Evolutionary conservation across 2,329 filamentous ascomycete genomes (phyloP), one percentile per base, ranked within the genome.

Genomic region (Periconia macrospinosa): DNA sequence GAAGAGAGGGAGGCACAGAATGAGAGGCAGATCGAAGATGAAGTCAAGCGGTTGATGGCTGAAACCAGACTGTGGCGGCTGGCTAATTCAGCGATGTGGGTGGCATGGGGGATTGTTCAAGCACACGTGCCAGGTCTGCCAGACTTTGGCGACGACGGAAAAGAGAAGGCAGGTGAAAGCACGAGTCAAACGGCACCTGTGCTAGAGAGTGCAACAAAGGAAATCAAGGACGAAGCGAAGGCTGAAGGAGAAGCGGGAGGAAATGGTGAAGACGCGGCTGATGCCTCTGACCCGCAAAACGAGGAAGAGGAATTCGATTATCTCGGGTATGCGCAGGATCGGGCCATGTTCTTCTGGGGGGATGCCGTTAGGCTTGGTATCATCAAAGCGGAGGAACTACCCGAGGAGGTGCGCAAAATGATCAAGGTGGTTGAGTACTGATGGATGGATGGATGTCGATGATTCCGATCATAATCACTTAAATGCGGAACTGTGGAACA

Each of bases 71-170:
- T 96, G 44, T 99, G 94, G 94, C 86, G 94, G 2, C 80, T 90
- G 0, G 90, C 91, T 40, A 96, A 94, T 75, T 92, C 88, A 35
- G 91, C 91, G 1, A 86, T 90, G 75, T 99, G 94, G 94, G 85
- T 95, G 20, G 90, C 92, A 1, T 99, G 94, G 94, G 94, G 94
- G 20, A 91, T 97, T 57, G 89, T 99, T 48, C 94, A 99, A 76
- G 93, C 94, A 45, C 92, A 94, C 70, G 81, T 96, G 1, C 86
- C 90, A 0, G 90, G 87, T 0, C 79, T 93, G 70, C 84, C 88
- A 17, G 75, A 77, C 15, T 78, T 79, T 35, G 76, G 74, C 14
- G 56, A 61, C 1, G 52, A 58, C 20, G 56, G 56, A 60, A 6
- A 57, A 58, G 41, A n/a, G 6, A 50, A 54, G 23, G 23, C 23